Evolutionary conservation across 495 filamentous ascomycete genomes (phyloP).

Genomic region (Hypoxylon fuscum): DNA sequence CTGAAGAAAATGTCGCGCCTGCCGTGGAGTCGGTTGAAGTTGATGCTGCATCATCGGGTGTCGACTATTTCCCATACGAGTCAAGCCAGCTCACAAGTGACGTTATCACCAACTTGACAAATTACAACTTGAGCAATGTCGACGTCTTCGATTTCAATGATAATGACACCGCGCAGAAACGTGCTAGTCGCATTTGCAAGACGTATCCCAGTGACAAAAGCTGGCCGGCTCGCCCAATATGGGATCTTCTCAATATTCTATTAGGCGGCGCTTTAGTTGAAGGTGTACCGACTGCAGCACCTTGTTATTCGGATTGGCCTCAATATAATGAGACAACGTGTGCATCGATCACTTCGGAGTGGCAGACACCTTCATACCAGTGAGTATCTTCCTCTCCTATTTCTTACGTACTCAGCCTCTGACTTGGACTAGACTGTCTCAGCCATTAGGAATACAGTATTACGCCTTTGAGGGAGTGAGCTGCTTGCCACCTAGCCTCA

Average conservation of each 20-base stretch:
- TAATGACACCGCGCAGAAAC: slow-evolving; percentile 1
- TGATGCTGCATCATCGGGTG: slow-evolving; percentile 20
- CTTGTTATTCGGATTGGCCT: slow-evolving; percentile 60
- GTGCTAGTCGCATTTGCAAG: slow-evolving; percentile 51
- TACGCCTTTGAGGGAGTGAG: slow-evolving; percentile 32
- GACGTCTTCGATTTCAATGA: slow-evolving; percentile 32
- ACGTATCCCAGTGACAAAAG: slow-evolving; percentile 55
- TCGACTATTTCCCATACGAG: slow-evolving; percentile 47
- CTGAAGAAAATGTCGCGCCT: slow-evolving; percentile 27
- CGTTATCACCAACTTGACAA: slow-evolving; percentile 46
- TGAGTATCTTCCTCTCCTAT: slow-evolving; percentile 1
- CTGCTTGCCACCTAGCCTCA: slow-evolving; percentile 32
- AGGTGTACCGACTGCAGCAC: slow-evolving; percentile 60
- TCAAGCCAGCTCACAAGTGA: slow-evolving; percentile 50
- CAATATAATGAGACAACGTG: slow-evolving; percentile 56
- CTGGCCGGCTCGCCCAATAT: slow-evolving; percentile 55
- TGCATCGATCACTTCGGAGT: slow-evolving; percentile 41
- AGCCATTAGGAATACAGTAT: slow-evolving; percentile 32
- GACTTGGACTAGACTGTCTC: slow-evolving; percentile 15
- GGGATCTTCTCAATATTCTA: slow-evolving; percentile 55
- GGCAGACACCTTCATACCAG: slow-evolving; percentile 35
- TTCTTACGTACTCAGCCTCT: background rate
- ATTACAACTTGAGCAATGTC: slow-evolving; percentile 33
- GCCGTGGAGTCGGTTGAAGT: slow-evolving; percentile 27
- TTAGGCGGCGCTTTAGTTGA: slow-evolving; percentile 59